A percentile compares a stretch with the other conserved stretches of the same genome.
These are phyloP conservation scores for Mallotus nudiflorus DNA, from an alignment of 345 rosid genomes.

Conservation along the genomic window DNA sequence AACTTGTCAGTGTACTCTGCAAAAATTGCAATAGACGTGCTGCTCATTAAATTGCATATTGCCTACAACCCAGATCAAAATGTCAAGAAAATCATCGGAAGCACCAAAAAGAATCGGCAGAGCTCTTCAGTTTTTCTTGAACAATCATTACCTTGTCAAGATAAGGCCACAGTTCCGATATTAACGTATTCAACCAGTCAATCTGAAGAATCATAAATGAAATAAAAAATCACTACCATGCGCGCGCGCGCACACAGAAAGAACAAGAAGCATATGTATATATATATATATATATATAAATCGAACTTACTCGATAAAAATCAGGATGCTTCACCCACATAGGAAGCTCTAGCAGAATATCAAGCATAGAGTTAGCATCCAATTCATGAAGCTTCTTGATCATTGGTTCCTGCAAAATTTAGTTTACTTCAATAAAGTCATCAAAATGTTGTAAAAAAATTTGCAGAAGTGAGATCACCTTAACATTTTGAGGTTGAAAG, in stretches of 20 bases:
- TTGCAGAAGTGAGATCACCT: slow-evolving; percentile 30
- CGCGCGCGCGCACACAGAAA: too few relatives aligned
- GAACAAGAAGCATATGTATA: too few relatives aligned
- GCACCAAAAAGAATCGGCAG: background rate
- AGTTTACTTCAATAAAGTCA: too few relatives aligned
- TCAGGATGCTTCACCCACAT: slow-evolving; percentile 57
- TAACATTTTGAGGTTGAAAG: slow-evolving; percentile 25
- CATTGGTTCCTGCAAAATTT: slow-evolving; percentile 41
- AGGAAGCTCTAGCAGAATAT: slow-evolving; percentile 44
- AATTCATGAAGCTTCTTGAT: slow-evolving; percentile 35
- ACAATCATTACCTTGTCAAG: slow-evolving; percentile 45
- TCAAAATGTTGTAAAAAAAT: too few relatives aligned
- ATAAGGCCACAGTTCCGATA: slow-evolving; percentile 44
- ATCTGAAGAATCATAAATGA: slow-evolving; percentile 27
- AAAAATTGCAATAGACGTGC: slow-evolving; percentile 29
- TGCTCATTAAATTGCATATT: slow-evolving; percentile 31
- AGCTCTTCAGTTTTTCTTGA: background rate
- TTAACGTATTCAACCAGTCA: slow-evolving; percentile 48
- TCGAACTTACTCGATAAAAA: slow-evolving; percentile 41
- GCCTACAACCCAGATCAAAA: slow-evolving; percentile 25
- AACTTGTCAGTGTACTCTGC: slow-evolving; percentile 28
- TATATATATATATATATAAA: background rate
- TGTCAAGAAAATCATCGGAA: background rate
- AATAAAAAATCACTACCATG: background rate
- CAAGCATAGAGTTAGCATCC: slow-evolving; percentile 36